Evolutionary conservation across 1,284 basidiomycete species (phyloP).

Genomic region (Cryptococcus maquisensis): DNA sequence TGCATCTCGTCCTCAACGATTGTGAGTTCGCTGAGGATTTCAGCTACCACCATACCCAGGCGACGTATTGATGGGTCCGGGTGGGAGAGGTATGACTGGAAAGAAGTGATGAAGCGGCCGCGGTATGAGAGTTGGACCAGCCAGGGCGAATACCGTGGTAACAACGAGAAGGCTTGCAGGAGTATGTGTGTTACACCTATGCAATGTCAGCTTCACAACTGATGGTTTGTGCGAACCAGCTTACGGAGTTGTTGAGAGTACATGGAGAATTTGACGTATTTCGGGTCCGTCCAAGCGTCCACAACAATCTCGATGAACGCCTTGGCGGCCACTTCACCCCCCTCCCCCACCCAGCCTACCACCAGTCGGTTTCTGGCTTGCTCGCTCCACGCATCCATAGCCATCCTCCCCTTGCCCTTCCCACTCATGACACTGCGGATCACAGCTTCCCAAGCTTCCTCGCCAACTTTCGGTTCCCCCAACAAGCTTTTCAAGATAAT

Average conservation of each 20-base stretch:
- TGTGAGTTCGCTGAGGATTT: slow-evolving; percentile 54
- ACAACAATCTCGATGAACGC: slow-evolving; percentile 37
- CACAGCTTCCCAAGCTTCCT: slow-evolving; percentile 35
- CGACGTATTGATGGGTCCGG: slow-evolving; percentile 70
- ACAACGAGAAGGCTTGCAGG: slow-evolving; percentile 60
- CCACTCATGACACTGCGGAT: slow-evolving; percentile 6
- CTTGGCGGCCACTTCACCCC: slow-evolving; percentile 49
- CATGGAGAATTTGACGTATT: slow-evolving; percentile 45
- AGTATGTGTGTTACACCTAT: slow-evolving; percentile 68
- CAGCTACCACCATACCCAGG: slow-evolving; percentile 92
- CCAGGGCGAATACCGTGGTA: slow-evolving; percentile 54
- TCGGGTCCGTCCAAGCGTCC: slow-evolving; percentile 45
- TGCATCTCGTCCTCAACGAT: slow-evolving; percentile 17
- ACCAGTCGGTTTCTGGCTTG: slow-evolving; percentile 26
- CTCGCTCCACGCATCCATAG: slow-evolving; percentile 4
- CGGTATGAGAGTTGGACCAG: slow-evolving; percentile 51
- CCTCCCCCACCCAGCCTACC: slow-evolving; percentile 29
- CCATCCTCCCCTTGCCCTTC: slow-evolving; percentile 1
- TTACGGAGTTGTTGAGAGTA: slow-evolving; percentile 41
- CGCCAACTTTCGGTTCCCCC: slow-evolving; percentile 20
- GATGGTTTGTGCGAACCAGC: slow-evolving; percentile 5
- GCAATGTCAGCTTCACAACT: neutral
- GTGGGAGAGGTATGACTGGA: slow-evolving; percentile 74
- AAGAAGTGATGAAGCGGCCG: slow-evolving; percentile 64
- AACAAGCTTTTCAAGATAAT: slow-evolving; percentile 24